A percentile compares a stretch with the other conserved stretches of the same genome.
Evolutionary conservation across 345 rosid genomes (phyloP).

Genomic region (Syzygium aromaticum): DNA sequence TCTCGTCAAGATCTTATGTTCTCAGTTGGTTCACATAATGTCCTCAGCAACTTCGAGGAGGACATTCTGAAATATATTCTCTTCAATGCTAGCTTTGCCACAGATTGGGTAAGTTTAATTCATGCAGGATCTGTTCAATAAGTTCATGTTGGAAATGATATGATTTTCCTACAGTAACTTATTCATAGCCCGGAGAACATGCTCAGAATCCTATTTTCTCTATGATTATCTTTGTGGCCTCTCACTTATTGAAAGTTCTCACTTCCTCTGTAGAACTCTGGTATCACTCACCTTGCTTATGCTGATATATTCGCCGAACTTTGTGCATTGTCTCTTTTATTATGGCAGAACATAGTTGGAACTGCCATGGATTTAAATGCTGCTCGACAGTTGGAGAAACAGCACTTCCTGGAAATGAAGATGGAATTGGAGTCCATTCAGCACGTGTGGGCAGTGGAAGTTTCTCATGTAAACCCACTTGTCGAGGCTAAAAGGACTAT

Average conservation of each 20-base stretch:
- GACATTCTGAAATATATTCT: conserved; percentile 40
- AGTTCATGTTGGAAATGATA: background rate
- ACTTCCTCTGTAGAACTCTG: background rate
- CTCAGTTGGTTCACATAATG: conserved; percentile 29
- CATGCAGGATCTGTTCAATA: background rate
- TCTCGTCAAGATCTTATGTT: conserved; percentile 42
- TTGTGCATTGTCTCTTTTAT: background rate
- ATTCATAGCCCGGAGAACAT: background rate
- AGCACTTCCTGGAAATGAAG: conserved; percentile 33
- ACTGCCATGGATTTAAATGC: conserved; percentile 32
- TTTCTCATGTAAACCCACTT: conserved; percentile 29
- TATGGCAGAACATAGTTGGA: conserved; percentile 45
- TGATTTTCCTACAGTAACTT: background rate
- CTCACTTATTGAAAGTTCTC: background rate
- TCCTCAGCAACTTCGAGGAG: conserved; percentile 51
- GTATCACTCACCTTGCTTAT: background rate
- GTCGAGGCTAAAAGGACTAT: conserved; percentile 44
- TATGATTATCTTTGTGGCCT: background rate
- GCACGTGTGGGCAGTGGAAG: conserved; percentile 59
- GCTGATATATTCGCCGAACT: background rate
- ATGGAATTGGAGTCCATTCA: conserved; percentile 23
- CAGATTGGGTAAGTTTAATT: conserved; percentile 49
- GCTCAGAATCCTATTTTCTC: background rate
- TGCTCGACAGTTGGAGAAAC: conserved; percentile 31
- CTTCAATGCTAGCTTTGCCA: conserved; percentile 41